A percentile compares a stretch with the other conserved stretches of the same genome.
These are phyloP conservation scores for Cubamyces lactineus DNA, from an alignment of 768 basidiomycete genomes.

Conservation along the genomic window DNA sequence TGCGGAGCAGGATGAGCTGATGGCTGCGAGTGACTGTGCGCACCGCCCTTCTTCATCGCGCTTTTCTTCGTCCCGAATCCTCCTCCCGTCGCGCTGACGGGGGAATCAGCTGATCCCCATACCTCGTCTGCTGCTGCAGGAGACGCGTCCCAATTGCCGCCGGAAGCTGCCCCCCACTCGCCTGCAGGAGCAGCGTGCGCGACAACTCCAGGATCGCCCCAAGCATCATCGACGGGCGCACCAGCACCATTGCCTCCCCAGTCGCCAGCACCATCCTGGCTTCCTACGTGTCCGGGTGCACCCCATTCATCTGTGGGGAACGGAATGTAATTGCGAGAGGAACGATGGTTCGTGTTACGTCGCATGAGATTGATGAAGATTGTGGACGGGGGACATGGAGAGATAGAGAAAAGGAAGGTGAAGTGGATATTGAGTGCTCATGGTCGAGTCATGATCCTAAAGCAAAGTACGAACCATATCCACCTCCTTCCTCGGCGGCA, in stretches of 20 bases:
- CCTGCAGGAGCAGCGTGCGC: neutral
- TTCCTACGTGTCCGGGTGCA: constrained; percentile 3
- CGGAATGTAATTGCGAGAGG: constrained; percentile 15
- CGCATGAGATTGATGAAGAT: neutral
- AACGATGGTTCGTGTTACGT: constrained; percentile 9
- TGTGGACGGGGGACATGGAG: neutral
- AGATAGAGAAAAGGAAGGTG: neutral
- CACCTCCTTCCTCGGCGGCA: constrained; percentile 7
- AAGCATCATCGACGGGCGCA: neutral
- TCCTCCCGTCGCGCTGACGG: constrained; percentile 3
- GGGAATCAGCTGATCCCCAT: constrained; percentile 8
- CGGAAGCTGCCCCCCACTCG: constrained; percentile 8
- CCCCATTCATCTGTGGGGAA: constrained; percentile 20
- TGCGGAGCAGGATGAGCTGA: neutral
- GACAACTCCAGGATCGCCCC: constrained; percentile 4
- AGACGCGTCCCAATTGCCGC: constrained; percentile 5
- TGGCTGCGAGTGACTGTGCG: constrained; percentile 10
- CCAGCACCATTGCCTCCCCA: neutral
- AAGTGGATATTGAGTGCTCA: neutral
- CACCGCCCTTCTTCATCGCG: constrained; percentile 18
- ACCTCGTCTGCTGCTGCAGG: neutral
- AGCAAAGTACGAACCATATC: constrained; percentile 14
- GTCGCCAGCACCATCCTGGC: neutral
- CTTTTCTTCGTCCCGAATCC: constrained; percentile 7
- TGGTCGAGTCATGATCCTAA: neutral